Base-by-base conservation (phyloP, 805 yeast species). In the Nadsonia fulvescens region DNA sequence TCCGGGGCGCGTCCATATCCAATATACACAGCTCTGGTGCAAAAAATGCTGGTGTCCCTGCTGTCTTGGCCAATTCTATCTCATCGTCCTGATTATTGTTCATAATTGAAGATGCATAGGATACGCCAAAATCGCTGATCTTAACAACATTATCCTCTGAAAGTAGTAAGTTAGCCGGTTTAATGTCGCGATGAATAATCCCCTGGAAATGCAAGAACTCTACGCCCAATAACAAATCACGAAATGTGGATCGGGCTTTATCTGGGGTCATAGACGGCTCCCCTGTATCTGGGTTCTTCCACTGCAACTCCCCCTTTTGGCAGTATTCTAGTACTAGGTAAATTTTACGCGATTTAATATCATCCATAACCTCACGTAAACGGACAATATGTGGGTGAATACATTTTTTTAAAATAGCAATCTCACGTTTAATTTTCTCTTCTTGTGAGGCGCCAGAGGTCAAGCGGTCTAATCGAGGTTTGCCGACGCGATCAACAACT, bases 81-180 rank as follows among this genome's bases (percentile, higher is more conserved):
- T 82, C 94, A 36, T 65, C 58, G 14, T 64, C 67, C 25, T 66
- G n/a, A n/a, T n/a, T n/a, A n/a, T n/a, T n/a, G n/a, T n/a, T 37
- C 37, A n/a, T n/a, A 24, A 47, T 37, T 3, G 55, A 40, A 3
- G 59, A 46, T 1, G 86, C 81, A 49, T 78, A 76, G 1, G 94
- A 79, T 8, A 89, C 92, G 13, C 98, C 96, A 52, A 86, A 89
- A 53, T 86, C 98, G n/a, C 91, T 72, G 20, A 86, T 89, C 50
- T 89, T 89, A 14, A 83, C 93, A 5, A 62, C 58, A 28, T 72
- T 68, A 37, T 76, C 72, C 9, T 62, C 52, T 15, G 76, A 60
- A 3, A 82, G 69, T 30, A 86, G 58, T 32, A 86, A 49, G 44
- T 86, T 86, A 2, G 96, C 93, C 2, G 98, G 96, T 46, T 86